Conservation (phyloP, 345 rosid species). For the Eucalyptus fibrosa region DNA sequence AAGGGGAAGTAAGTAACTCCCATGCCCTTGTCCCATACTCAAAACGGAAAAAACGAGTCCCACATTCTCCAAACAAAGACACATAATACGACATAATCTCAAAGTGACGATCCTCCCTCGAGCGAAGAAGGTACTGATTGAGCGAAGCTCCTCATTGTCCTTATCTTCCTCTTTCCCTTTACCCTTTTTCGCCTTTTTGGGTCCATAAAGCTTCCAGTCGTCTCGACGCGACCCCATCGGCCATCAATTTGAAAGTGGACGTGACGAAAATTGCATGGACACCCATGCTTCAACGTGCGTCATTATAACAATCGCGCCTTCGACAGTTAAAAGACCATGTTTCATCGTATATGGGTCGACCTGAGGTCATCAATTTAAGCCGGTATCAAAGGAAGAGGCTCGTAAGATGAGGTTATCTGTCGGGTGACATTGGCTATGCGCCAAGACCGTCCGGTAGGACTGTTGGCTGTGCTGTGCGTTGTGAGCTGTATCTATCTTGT, state of each 20-base stretch:
- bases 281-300: not conserved
- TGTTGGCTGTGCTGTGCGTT: rapidly evolving
- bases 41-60: not conserved
- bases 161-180: not conserved
- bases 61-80: not conserved
- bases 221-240: not conserved
- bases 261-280: not conserved
- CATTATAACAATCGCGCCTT: not conserved
- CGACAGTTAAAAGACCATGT: not conserved
- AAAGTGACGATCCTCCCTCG: not conserved
- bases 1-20: not conserved
- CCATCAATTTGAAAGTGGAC: not conserved
- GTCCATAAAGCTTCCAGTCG: not conserved
- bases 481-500: not conserved
- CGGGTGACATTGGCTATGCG: not conserved
- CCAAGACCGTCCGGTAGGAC: not conserved
- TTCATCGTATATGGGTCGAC: not conserved
- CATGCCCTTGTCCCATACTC: not conserved
- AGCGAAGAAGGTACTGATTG: not conserved
- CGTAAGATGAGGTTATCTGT: not conserved
- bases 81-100: rapidly evolving
- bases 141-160: not conserved
- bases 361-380: not conserved
- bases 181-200: not conserved
- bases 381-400: not conserved